Base-by-base conservation (phyloP, 345 rosid genomes). In the Salix brachista region DNA sequence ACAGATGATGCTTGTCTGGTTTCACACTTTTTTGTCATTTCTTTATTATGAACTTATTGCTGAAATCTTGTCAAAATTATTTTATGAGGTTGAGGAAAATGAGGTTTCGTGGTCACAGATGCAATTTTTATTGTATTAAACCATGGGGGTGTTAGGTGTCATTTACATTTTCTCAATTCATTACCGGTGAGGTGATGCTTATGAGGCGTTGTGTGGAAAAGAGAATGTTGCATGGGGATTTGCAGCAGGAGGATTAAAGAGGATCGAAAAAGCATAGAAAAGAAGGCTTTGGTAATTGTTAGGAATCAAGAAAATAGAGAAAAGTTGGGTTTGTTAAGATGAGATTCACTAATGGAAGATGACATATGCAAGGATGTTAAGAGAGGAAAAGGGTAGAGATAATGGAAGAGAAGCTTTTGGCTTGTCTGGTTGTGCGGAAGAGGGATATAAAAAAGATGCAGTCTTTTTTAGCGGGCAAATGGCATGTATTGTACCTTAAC, bases 271-370 rank as follows among this genome's bases (percentile, higher is more conserved):
- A 78, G 84, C 73, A 77, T 28, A 75, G 78, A 83, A 89, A 78
- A 83, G 81, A 87, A 75, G 77, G 85, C 56, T 72, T 74, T 61
- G 83, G 81, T 73, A 83, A 87, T 85, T 25, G 87, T 87, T 73
- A 83, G 75, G 75, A 67, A 37, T 64, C 83, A 77, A 78, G 83
- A 67, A 77, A 79, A 70, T 78, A 77, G 75, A 83, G 50, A 77
- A 85, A 86, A 82, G 87, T 65, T 67, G 82, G 85, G 89, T 62
- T 72, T 76, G 79, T 76, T 75, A 77, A 77, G 87, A 81, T 79
- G 85, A 83, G 89, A 84, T 86, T 88, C 89, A 80, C 84, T 76
- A 76, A 72, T 76, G 86, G 80, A 86, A 79, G 89, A 80, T 83
- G 89, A 83, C 87, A 84, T 77, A 50, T 70, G 85, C 84, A 80